Percentiles rank a stretch among this genome's conserved stretches.
Evolutionary conservation across 768 basidiomycete genomes (phyloP).

Genomic region (Lanmaoa pseudosensibilis): DNA sequence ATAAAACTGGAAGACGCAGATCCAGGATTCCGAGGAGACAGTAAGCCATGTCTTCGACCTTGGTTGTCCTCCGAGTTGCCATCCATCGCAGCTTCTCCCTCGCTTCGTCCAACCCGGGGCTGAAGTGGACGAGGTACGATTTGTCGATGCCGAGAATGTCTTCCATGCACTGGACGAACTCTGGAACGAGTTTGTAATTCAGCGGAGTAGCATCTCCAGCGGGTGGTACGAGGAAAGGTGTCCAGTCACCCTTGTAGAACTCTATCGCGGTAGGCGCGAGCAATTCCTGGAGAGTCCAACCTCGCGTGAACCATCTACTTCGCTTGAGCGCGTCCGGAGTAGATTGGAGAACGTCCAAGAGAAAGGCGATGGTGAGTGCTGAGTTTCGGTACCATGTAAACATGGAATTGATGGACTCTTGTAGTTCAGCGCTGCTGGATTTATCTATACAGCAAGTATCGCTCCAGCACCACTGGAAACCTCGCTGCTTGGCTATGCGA

Average conservation of each 20-base stretch:
- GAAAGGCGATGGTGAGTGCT: slow-evolving; percentile 31
- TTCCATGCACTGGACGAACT: slow-evolving; percentile 20
- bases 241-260: slow-evolving; percentile 30
- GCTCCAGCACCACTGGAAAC: slow-evolving; percentile 29
- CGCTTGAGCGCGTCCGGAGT: slow-evolving; percentile 14
- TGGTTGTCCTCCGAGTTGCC: slow-evolving; percentile 28
- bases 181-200: slow-evolving; percentile 27
- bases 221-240: slow-evolving; percentile 12
- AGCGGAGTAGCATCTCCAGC: background rate
- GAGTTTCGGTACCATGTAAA: slow-evolving; percentile 35
- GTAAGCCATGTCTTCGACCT: slow-evolving; percentile 31
- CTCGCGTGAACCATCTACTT: slow-evolving; percentile 28
- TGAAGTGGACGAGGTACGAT: slow-evolving; percentile 20
- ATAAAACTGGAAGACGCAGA: slow-evolving; percentile 30
- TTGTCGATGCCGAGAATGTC: slow-evolving; percentile 19
- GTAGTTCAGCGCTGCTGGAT: slow-evolving; percentile 30
- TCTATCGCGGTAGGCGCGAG: slow-evolving; percentile 26
- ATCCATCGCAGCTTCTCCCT: slow-evolving; percentile 32
- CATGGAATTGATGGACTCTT: slow-evolving; percentile 35
- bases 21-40: slow-evolving; percentile 31
- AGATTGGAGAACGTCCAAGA: slow-evolving; percentile 20
- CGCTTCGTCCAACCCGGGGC: slow-evolving; percentile 26
- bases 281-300: slow-evolving; percentile 32
- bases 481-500: slow-evolving; percentile 14
- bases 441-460: slow-evolving; percentile 35